Conservation (phyloP, 1,284 basidiomycete genomes). For the Ganoderma sinense region DNA sequence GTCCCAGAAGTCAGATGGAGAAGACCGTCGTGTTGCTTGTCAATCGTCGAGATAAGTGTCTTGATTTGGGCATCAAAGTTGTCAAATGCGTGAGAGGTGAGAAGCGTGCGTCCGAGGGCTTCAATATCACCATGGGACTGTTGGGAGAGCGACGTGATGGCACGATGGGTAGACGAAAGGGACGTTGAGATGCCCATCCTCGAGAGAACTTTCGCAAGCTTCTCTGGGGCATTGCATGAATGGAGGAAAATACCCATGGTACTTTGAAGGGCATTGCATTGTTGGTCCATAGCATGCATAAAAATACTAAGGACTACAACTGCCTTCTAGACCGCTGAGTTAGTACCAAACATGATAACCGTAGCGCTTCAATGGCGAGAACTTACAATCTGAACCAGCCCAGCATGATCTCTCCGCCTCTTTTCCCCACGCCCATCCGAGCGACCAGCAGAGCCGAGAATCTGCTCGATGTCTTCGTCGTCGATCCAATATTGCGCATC, state of each 20-base stretch:
- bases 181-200: slow-evolving; percentile 16
- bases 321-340: neutral
- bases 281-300: slow-evolving; percentile 13
- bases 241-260: slow-evolving; percentile 23
- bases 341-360: neutral
- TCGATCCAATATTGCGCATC: neutral
- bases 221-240: slow-evolving; percentile 14
- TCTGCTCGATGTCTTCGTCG: neutral
- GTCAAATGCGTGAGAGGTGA: slow-evolving; percentile 38
- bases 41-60: slow-evolving; percentile 32
- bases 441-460: neutral
- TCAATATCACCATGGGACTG: slow-evolving; percentile 23
- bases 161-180: slow-evolving; percentile 15
- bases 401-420: neutral
- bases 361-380: neutral
- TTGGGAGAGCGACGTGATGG: slow-evolving; percentile 31
- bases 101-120: slow-evolving; percentile 33
- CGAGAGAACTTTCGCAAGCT: slow-evolving; percentile 15
- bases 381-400: neutral
- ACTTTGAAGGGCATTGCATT: slow-evolving; percentile 15
- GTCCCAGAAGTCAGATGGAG: slow-evolving; percentile 41
- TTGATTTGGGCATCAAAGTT: slow-evolving; percentile 43
- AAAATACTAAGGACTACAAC: slow-evolving; percentile 11
- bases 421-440: neutral
- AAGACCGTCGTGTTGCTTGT: slow-evolving; percentile 21